Percentiles rank a stretch among this genome's conserved stretches.
Evolutionary conservation across 768 basidiomycete species (phyloP).

Genomic region (Serendipita indica): DNA sequence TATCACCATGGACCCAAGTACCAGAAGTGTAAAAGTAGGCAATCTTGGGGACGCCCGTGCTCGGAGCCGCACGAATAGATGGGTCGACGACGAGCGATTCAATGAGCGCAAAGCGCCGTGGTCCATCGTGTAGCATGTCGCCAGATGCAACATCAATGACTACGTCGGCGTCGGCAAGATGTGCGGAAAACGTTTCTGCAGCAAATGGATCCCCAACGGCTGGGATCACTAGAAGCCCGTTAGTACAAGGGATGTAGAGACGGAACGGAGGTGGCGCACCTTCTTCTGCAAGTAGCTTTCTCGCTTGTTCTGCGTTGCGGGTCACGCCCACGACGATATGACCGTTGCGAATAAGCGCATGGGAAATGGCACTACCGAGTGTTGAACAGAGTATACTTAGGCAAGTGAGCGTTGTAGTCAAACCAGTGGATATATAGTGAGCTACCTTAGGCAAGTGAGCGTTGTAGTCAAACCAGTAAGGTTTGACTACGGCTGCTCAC

Average conservation of each 20-base stretch:
- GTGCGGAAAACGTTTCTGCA: background rate
- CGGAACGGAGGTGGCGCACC: constrained; percentile 19
- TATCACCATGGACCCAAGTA: constrained; percentile 31
- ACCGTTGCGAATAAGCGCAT: constrained; percentile 32
- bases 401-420: no score
- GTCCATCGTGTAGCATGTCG: constrained; percentile 18
- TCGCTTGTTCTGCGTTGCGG: constrained; percentile 25
- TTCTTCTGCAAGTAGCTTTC: constrained; percentile 27
- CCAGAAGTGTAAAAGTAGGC: constrained; percentile 34
- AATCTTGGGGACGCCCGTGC: constrained; percentile 23
- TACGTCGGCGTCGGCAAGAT: constrained; percentile 2
- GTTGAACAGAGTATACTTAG: no score
- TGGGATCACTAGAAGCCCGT: constrained; percentile 24
- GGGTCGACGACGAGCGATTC: constrained; percentile 27
- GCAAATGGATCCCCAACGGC: constrained; percentile 15
- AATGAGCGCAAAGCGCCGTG: constrained; percentile 20
- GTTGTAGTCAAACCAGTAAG: no score
- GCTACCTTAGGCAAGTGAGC: no score
- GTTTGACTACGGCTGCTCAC: no score
- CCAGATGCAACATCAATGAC: constrained; percentile 17
- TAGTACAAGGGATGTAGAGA: background rate
- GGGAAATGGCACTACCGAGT: no score
- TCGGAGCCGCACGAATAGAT: constrained; percentile 19
- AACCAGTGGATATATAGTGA: no score
- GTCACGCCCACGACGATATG: constrained; percentile 36